Base-by-base conservation (phyloP, 2,329 filamentous ascomycete species). In the Camptophora hylomeconis region DNA sequence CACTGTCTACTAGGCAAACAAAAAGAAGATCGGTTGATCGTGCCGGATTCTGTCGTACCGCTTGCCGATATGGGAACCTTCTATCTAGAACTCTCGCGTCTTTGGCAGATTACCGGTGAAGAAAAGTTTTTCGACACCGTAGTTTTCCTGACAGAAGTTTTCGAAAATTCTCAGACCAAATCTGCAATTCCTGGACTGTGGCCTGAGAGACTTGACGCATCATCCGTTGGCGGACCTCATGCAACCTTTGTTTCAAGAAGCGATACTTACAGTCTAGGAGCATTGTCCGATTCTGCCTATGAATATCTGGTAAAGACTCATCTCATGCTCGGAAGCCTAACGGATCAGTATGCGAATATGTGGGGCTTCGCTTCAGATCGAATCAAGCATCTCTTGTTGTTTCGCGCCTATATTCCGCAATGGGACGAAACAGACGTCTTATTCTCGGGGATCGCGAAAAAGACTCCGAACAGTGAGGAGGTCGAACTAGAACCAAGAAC, bases 301-400 rank as follows among this genome's bases (percentile, higher is more conserved):
- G 67, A 70, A 39, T 69, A 69, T 36, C 46, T 72, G 9, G 61
- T 65, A 0, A 70, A 72, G 47, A 61, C 84, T 58, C 86, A 6
- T 66, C 5, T 17, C 12, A 14, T 92, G 3, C 67, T 92, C 2
- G 80, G 81, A 32, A 83, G 82, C 1, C 61, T 73, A 1, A 70
- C 75, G 36, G 17, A 31, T 17, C 37, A 40, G 20, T 89, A 92
- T 51, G 62, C 65, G 35, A 65, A 65, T 11, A 67, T 92, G 51
- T 63, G 62, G 33, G 48, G 54, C 30, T 51, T 46, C 20, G 47
- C 57, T 10, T 55, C 59, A 39, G 44, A 54, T 6, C 39, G 51
- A 4, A 48, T 50, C 8, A 53, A 55, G 26, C 48, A 58, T 23
- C 48, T 65, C 40, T 55, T 57, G 4, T 39, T 69, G 2, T 68